Base-by-base conservation (phyloP, 805 yeast species). In the Metschnikowia noctiluminum region DNA sequence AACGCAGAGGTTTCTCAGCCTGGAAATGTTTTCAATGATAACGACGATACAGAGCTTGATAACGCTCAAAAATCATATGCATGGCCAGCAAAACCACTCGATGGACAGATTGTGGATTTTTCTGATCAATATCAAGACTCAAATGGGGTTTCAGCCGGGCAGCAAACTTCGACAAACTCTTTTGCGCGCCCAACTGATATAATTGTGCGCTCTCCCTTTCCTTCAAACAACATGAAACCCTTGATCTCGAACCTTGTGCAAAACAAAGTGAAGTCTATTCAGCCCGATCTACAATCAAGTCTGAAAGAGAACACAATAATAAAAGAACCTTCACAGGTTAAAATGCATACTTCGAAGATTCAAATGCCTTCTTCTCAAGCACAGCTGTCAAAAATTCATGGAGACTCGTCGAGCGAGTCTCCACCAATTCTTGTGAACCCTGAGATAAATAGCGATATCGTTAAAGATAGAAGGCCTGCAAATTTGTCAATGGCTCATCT, bases 31-130 rank as follows among this genome's bases (percentile, higher is more conserved):
- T 51, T 48, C 30, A 50, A 48, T 34, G 56, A 53, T 21, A 45
- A 50, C 36, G 52, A 53, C 28, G 52, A 48, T 28, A 35, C 54
- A 9, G 54, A 50, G 13, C 3, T 34, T 26, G 48, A 43, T 14
- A 26, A 43, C 6, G 40, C 37, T 12, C 43, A 48, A 15, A 46
- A 35, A 12, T 45, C 44, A 16, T 47, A 46, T 36, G 15, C 40
- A 13, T 41, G 45, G 34, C 37, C 40, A 9, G 52, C 36, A 11
- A 27, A 35, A 27, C 45, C 45, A 7, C 26, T 21, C 11, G 38
- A 7, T 35, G 7, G 6, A 13, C 34, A 11, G 11, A 11, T 31
- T 31, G 34, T 31, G 11, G 34, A 31, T 31, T 3, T 21, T 4
- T 21, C 21, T 21, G 21, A 21, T 21, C 21, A 21, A 4, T 4